Percentiles rank a stretch among this genome's conserved stretches.
Conservation (phyloP, 2,329 filamentous ascomycete genomes). For the Fusarium fujikuroi region DNA sequence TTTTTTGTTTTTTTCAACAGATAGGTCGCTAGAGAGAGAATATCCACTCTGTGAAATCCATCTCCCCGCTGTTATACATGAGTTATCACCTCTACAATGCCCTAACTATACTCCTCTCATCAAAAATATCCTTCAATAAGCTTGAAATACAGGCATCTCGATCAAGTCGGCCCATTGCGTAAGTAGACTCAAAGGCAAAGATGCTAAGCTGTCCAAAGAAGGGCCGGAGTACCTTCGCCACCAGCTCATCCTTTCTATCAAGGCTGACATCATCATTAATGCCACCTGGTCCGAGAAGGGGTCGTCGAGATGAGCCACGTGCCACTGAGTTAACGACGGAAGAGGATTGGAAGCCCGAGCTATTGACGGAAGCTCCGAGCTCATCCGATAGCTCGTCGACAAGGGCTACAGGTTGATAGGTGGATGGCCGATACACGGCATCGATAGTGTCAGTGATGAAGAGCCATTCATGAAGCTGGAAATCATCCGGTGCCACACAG, state of each 20-base stretch:
- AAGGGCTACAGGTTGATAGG: conserved; percentile 77
- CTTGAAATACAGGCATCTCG: conserved; percentile 69
- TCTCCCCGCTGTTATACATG: background rate
- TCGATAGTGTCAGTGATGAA: conserved; percentile 98
- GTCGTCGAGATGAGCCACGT: conserved; percentile 54
- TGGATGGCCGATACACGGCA: conserved; percentile 83
- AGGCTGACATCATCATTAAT: conserved; percentile 66
- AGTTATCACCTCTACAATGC: conserved; percentile 55
- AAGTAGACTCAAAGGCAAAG: conserved; percentile 90
- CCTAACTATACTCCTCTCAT: conserved; percentile 76
- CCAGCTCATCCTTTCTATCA: conserved; percentile 74
- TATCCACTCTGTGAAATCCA: conserved; percentile 27
- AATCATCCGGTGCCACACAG: conserved; percentile 89
- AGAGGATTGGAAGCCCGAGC: conserved; percentile 50
- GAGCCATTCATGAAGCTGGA: conserved; percentile 98
- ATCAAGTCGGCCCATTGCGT: conserved; percentile 81
- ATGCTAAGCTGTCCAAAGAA: conserved; percentile 95
- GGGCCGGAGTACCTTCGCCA: conserved; percentile 81
- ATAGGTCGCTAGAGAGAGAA: conserved; percentile 19
- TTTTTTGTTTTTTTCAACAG: background rate
- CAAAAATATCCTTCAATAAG: conserved; percentile 80
- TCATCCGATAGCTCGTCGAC: conserved; percentile 87
- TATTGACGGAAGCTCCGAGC: conserved; percentile 62
- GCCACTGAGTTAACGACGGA: conserved; percentile 51
- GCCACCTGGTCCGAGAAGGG: conserved; percentile 62